Base-by-base conservation (phyloP, 163 green algal species). In the Scenedesmus sp. region DNA sequence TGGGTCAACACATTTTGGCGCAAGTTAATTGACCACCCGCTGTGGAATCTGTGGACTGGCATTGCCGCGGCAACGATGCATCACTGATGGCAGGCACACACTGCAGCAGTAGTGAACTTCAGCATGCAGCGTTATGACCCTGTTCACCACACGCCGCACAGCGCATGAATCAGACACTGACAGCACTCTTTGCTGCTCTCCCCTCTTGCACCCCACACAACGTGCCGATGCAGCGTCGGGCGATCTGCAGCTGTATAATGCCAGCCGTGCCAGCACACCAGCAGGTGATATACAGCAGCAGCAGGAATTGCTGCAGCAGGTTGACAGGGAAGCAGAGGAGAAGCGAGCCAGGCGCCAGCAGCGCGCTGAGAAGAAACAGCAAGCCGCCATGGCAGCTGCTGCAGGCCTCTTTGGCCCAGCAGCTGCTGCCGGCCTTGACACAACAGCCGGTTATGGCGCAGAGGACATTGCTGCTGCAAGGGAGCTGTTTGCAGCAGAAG, bases 171-270 rank as follows among this genome's bases (percentile, higher is more conserved):
- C 66, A 76, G 6, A 76, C 18, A 34, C 3, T 76, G 66, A 76
- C 66, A 34, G 66, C 3, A 8, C 10, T 70, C 10, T 20, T 20
- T 13, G 9, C 3, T 26, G 6, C 66, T 76, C 66, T 76, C 66
- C 4, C 4, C 66, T 18, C 2, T 34, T 76, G 66, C 9, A 5
- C 66, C 34, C 34, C 34, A 46, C 34, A 46, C 34, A 46, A 79
- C 46, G 70, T 52, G 70, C 70, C 46, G 5, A 46, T 59, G 77
- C 34, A 85, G 77, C 77, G 13, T 88, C 84, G 12, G 59, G 59
- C 57, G 84, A 88, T 12, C 84, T 88, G 84, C 59, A 88, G 59
- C n/a, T 88, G 56, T 81, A 79, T 15, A 23, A 34, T 34, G 84
- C n/a, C 57, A 76, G 57, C 60, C 60, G 57, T 18, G 84, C 26